A percentile compares a stretch with the other conserved stretches of the same genome.
phyloP scores from a whole-genome alignment of 2,329 filamentous ascomycete species.

The Gyromitra esculenta region DNA sequence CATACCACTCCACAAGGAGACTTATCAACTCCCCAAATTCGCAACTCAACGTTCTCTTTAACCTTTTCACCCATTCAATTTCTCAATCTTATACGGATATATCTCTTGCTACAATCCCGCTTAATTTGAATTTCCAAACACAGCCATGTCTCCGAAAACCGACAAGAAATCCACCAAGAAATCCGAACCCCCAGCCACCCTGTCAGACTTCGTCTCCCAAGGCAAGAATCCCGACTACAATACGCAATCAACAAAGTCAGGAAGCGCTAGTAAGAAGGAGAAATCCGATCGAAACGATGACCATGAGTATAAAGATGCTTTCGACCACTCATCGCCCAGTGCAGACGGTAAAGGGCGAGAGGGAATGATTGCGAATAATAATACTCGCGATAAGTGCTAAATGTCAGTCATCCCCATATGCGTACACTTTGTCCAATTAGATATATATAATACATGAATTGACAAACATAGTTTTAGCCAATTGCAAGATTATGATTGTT shows the following conservation, averaged over 20 bases:
- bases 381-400: constrained; percentile 4
- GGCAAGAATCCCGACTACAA: constrained; percentile 35
- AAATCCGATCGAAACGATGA: neutral
- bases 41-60: neutral
- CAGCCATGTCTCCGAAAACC: constrained; percentile 26
- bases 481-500: too few species aligned
- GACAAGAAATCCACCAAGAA: constrained; percentile 21
- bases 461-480: too few species aligned
- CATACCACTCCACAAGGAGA: neutral
- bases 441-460: too few species aligned
- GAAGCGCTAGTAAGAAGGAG: neutral
- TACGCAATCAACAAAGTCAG: neutral
- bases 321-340: constrained; percentile 20
- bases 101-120: neutral
- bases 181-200: constrained; percentile 24
- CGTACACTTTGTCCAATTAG: neutral
- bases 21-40: neutral
- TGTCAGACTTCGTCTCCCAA: constrained; percentile 25
- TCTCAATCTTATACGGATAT: neutral
- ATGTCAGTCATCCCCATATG: neutral
- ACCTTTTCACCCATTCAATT: neutral
- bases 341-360: constrained; percentile 24
- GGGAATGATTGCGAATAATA: constrained; percentile 35
- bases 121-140: neutral
- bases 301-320: neutral